Percentiles rank a stretch among this genome's conserved stretches.
These are phyloP conservation scores for Phaeosphaeria sp. DNA, from an alignment of 2,329 filamentous ascomycete species.

Conservation along the genomic window DNA sequence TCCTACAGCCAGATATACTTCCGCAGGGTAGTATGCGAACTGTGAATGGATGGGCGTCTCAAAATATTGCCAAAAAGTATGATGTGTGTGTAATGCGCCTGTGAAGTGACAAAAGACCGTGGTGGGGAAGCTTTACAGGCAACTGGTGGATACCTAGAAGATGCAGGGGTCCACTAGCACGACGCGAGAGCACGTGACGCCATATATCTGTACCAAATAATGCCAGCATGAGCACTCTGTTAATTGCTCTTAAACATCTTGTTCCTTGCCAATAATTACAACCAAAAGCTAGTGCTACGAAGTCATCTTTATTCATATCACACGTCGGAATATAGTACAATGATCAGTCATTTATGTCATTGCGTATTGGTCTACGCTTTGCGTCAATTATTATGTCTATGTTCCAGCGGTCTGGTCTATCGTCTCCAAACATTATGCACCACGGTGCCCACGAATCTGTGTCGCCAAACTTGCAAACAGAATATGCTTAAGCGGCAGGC, in stretches of 20 bases:
- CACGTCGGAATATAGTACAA: too few relatives aligned
- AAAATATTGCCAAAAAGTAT: background rate
- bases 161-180: background rate
- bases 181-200: conserved; percentile 10
- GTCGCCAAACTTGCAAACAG: background rate
- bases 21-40: background rate
- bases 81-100: background rate
- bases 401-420: background rate
- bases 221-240: background rate
- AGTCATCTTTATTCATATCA: too few relatives aligned
- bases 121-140: background rate
- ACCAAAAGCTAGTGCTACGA: too few relatives aligned
- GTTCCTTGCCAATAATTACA: too few relatives aligned
- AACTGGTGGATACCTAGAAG: background rate
- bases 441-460: background rate
- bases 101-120: background rate
- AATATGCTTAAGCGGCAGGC: conserved; percentile 8
- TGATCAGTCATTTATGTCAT: too few relatives aligned
- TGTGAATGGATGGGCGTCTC: background rate
- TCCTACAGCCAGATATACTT: background rate
- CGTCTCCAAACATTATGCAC: background rate
- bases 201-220: too few relatives aligned
- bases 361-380: too few relatives aligned
- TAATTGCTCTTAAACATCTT: background rate
- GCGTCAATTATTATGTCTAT: background rate